Percentiles rank a stretch among this genome's conserved stretches.
Conservation (phyloP, 2,329 filamentous ascomycete species). For the Xylariomycetidae sp. region DNA sequence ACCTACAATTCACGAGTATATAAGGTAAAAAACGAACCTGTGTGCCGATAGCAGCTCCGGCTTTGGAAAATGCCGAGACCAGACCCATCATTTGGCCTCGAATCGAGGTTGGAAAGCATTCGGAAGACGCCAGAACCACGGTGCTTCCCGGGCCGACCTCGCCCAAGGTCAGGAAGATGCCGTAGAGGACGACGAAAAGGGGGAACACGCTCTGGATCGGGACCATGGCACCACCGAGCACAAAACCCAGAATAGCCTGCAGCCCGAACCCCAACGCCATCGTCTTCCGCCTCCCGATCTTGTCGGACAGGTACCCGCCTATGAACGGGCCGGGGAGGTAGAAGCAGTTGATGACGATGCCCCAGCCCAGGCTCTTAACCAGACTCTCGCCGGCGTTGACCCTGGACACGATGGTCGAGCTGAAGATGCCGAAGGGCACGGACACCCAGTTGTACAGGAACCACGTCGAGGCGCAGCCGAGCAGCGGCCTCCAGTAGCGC, state of each 20-base stretch:
- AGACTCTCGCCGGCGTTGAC: constrained; percentile 36
- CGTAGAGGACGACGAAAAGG: constrained; percentile 47
- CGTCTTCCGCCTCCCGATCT: constrained; percentile 43
- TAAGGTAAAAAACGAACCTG: constrained; percentile 16
- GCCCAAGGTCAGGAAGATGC: constrained; percentile 43
- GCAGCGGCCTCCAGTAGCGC: constrained; percentile 43
- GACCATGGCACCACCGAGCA: constrained; percentile 42
- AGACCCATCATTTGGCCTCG: constrained; percentile 46
- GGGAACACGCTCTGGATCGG: constrained; percentile 43
- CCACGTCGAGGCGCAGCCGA: constrained; percentile 45
- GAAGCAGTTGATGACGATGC: constrained; percentile 45
- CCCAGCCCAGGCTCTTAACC: constrained; percentile 38
- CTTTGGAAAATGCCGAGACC: constrained; percentile 42
- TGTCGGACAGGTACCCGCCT: constrained; percentile 43
- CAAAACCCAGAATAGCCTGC: constrained; percentile 42
- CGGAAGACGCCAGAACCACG: constrained; percentile 35
- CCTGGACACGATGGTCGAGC: constrained; percentile 44
- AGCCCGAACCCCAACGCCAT: constrained; percentile 46
- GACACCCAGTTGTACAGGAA: constrained; percentile 52
- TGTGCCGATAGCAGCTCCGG: constrained; percentile 45
- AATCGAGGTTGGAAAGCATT: constrained; percentile 46
- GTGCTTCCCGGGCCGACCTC: constrained; percentile 46
- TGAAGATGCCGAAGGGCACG: constrained; percentile 52
- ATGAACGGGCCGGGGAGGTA: constrained; percentile 44
- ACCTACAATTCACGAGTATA: background rate